Evolutionary conservation across 345 rosid species (phyloP).

Genomic region (Lepidium aucheri): DNA sequence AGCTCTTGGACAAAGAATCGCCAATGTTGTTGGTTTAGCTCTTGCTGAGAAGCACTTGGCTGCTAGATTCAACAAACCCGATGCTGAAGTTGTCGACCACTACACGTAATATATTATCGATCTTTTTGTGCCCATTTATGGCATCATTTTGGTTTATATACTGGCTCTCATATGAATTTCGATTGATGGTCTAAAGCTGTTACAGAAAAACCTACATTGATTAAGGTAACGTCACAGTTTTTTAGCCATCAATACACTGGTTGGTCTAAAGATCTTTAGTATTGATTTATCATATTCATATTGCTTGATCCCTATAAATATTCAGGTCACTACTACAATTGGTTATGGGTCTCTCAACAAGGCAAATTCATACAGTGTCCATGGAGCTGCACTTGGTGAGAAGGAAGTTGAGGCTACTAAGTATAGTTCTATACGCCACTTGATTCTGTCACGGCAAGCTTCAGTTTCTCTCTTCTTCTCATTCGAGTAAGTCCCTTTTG

Average conservation of each 20-base stretch:
- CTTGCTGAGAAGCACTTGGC: too few species aligned
- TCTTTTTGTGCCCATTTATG: too few species aligned
- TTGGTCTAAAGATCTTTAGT: neutral
- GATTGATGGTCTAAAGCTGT: conserved; percentile 51
- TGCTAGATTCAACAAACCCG: too few species aligned
- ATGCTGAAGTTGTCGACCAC: too few species aligned
- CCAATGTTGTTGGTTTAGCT: too few species aligned
- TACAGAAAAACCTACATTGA: conserved; percentile 83
- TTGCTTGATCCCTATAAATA: neutral
- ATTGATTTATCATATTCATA: neutral
- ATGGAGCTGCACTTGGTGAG: conserved; percentile 93
- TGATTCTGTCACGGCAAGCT: conserved; percentile 66
- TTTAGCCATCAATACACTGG: neutral
- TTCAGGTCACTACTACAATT: conserved; percentile 83
- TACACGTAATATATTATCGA: too few species aligned
- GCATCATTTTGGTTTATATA: too few species aligned
- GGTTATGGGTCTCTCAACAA: conserved; percentile 99
- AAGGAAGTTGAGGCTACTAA: conserved; percentile 98
- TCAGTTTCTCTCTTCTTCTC: conserved; percentile 90
- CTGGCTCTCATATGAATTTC: too few species aligned
- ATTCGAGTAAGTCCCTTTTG: conserved; percentile 61
- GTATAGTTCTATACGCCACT: conserved; percentile 53
- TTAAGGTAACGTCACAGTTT: conserved; percentile 43
- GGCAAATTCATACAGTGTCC: conserved; percentile 90
- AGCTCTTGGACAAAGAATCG: too few species aligned